These are phyloP conservation scores for Aspergillus kassunensis DNA, from an alignment of 495 filamentous ascomycete genomes.

Conservation along the genomic window DNA sequence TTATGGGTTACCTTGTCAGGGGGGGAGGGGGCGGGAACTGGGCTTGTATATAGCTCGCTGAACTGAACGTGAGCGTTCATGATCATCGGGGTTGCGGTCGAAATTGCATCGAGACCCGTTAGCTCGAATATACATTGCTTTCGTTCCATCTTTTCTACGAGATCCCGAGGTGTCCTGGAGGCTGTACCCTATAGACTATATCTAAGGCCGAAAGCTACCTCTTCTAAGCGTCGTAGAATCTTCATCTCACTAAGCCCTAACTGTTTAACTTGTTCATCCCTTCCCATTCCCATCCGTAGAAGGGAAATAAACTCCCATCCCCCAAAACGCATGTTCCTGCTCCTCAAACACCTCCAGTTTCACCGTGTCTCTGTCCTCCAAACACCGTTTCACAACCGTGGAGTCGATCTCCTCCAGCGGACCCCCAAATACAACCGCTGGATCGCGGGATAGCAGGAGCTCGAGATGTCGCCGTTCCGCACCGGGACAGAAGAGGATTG, in stretches of 20 bases:
- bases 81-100: not conserved
- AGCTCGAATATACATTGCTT: not conserved
- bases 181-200: no score
- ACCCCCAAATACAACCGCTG: slow-evolving; percentile 32
- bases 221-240: not conserved
- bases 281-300: not conserved
- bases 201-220: no score
- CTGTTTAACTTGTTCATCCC: not conserved
- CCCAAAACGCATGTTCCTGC: slow-evolving; percentile 42
- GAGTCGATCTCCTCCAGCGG: slow-evolving; percentile 34
- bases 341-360: slow-evolving; percentile 32
- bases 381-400: slow-evolving; percentile 24
- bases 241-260: no score
- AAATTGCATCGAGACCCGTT: no score
- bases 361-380: slow-evolving; percentile 20
- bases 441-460: slow-evolving; percentile 25
- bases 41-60: slow-evolving; percentile 13
- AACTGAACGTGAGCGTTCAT: not conserved
- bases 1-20: no score
- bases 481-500: slow-evolving; percentile 62
- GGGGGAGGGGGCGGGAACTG: no score
- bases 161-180: no score
- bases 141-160: no score
- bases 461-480: slow-evolving; percentile 39
- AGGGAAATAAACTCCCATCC: slow-evolving; percentile 36